Conservation (phyloP, 2,329 filamentous ascomycete species). For the Claviceps maximensis region DNA sequence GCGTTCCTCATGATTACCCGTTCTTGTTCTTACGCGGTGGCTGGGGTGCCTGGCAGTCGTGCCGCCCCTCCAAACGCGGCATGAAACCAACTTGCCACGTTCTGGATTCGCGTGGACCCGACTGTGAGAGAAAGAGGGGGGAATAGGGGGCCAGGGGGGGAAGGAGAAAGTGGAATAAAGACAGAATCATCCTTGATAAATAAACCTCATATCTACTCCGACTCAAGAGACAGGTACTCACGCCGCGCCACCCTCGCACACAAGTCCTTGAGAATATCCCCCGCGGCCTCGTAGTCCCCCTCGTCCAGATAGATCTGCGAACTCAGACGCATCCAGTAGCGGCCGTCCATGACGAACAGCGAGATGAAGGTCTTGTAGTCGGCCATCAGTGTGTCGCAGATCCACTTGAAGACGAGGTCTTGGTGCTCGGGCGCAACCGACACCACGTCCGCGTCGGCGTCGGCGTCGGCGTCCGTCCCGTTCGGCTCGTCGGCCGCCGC, state of each 20-base stretch:
- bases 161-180: no score
- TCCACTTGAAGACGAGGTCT: slow-evolving; percentile 39
- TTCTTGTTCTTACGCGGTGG: no score
- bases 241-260: slow-evolving; percentile 26
- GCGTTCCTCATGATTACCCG: no score
- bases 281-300: slow-evolving; percentile 64
- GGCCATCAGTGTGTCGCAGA: slow-evolving; percentile 36
- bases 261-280: slow-evolving; percentile 38
- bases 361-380: slow-evolving; percentile 63
- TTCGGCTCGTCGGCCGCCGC: slow-evolving; percentile 13
- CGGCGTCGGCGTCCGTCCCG: slow-evolving; percentile 8
- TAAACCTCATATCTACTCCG: not conserved
- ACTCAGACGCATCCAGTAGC: slow-evolving; percentile 60
- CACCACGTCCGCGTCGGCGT: not conserved
- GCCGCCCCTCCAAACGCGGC: no score
- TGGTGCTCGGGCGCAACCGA: slow-evolving; percentile 19
- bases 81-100: no score
- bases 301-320: slow-evolving; percentile 76
- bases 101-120: no score
- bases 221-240: slow-evolving; percentile 16
- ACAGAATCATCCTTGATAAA: no score
- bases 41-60: no score
- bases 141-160: no score
- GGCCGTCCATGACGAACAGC: slow-evolving; percentile 44
- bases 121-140: no score